Base-by-base conservation (phyloP, 176 grass and related monocot species). In the Carex scoparia region DNA sequence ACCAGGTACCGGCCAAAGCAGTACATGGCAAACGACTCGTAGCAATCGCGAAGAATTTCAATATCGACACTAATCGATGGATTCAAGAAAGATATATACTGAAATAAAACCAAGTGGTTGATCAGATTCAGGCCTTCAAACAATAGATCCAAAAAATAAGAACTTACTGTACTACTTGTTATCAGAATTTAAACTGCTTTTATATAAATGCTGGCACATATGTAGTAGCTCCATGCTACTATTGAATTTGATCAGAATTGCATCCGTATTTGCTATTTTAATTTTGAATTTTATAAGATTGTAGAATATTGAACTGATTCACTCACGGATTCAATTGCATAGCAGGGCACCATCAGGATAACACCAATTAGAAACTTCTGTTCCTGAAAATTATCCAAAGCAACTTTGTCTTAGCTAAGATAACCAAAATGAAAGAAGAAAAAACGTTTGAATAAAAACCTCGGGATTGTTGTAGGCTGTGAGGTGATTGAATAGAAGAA, bases 21-120 rank as follows among this genome's bases (percentile, higher is more conserved):
- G 79, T 97, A 94, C 95, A 97, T 97, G 65, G 95, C 95, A 81
- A 97, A 97, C 16, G 92, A 91, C 84, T 97, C 95, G 27, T 97
- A 94, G 42, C 95, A 94, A 46, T 97, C 92, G 16, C 95, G 90
- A 10, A 97, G 83, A 42, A 97, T 97, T 86, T 91, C 94, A 71
- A 92, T 92, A 80, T 97, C 90, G 5, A 97, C 89, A 61, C 90
- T 94, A 33, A 91, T 90, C 13, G 94, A 92, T 30, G 89, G 94
- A 84, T 97, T 78, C 86, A 92, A 91, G 86, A 97, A 77, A 46
- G 94, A 97, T 87, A 92, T 87, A 72, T 92, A 97, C 92, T 97
- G 92, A 78, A 77, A 32, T 77, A 61, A 62, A 35, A 67, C 27
- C 19, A 64, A 67, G 81, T 63, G 66, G 46, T 81, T 49, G 53